Conservation (phyloP, 1,284 basidiomycete genomes). For the Phellinidium pouzarii region DNA sequence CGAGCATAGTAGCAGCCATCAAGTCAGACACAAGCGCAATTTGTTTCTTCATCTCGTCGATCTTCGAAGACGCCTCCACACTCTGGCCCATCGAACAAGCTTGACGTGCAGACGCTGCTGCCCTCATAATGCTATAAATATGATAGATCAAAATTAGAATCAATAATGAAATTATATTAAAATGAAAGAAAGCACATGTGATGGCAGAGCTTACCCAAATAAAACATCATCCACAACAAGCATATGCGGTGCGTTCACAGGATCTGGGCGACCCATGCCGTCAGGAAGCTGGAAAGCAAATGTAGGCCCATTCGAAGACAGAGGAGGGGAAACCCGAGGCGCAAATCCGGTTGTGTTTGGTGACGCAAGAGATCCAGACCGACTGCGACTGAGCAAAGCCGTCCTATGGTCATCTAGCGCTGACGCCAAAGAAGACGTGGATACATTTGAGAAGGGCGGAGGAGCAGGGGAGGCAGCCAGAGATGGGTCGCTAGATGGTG, state of each 20-base stretch:
- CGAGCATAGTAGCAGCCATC: constrained; percentile 38
- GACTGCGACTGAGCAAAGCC: constrained; percentile 28
- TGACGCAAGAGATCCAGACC: constrained; percentile 33
- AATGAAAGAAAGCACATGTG: constrained; percentile 21
- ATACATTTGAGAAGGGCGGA: constrained; percentile 14
- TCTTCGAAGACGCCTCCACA: constrained; percentile 37
- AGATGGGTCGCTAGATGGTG: constrained; percentile 17
- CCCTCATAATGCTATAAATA: constrained; percentile 38
- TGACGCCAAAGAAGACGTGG: constrained; percentile 40
- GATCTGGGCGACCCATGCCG: constrained; percentile 19
- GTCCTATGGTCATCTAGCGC: constrained; percentile 32
- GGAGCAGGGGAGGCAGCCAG: constrained; percentile 18
- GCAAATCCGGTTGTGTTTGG: constrained; percentile 29
- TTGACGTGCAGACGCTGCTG: constrained; percentile 40
- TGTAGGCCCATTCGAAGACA: constrained; percentile 26
- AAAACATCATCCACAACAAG: constrained; percentile 35
- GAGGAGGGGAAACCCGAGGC: constrained; percentile 27
- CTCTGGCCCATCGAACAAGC: constrained; percentile 43
- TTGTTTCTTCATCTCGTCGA: constrained; percentile 42
- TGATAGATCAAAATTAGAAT: constrained; percentile 12
- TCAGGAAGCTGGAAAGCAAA: constrained; percentile 22
- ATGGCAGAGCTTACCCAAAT: constrained; percentile 31
- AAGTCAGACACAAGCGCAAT: constrained; percentile 43
- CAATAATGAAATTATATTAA: constrained; percentile 13
- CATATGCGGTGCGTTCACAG: constrained; percentile 29